Base-by-base conservation (phyloP, 768 basidiomycete species). In the Russula emetica region DNA sequence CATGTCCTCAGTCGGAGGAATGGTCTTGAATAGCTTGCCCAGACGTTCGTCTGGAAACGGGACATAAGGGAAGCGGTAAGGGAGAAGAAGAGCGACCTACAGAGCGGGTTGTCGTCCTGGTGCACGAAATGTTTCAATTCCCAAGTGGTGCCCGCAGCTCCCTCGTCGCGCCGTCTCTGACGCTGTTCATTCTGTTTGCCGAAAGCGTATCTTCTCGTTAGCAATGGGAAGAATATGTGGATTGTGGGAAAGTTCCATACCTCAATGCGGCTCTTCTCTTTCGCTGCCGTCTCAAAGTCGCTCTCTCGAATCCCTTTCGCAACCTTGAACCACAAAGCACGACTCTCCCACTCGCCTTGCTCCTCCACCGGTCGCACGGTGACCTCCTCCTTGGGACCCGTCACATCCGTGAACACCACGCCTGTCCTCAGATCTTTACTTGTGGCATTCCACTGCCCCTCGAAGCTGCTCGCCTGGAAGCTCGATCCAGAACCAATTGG, bases 201-300 rank as follows among this genome's bases (percentile, higher is more conserved):
- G 14, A 2, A 8, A 30, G 18, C 3, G 8, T 10, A 5, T 6
- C 6, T 10, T 8, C 32, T 11, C 22, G 18, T 2, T 30, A 30
- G 14, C 24, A 42, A 38, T 34, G 14, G 26, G 49, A 42, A 10
- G 32, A 5, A 45, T 49, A 24, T 45, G 32, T 2, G 64, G 6
- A 16, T 36, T 9, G n/a, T n/a, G 18, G 53, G 22, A 30, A 49
- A 14, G 62, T 40, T 54, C 11, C 58, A 18, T 63, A 90, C 93
- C 88, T 98, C 96, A 53, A 98, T 94, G 75, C 85, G 82, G 53
- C 80, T 82, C 85, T 99, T 98, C 73, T 94, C 96, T 68, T 75
- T 78, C 64, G 88, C 88, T 4, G 96, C 96, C n/a, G 79, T 76
- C 57, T 99, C 96, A 72, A 94, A 98, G 71, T 98, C 92, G 16